These are phyloP conservation scores for Cicer arietinum DNA, from an alignment of 306 rosid species.

Conservation along the genomic window DNA sequence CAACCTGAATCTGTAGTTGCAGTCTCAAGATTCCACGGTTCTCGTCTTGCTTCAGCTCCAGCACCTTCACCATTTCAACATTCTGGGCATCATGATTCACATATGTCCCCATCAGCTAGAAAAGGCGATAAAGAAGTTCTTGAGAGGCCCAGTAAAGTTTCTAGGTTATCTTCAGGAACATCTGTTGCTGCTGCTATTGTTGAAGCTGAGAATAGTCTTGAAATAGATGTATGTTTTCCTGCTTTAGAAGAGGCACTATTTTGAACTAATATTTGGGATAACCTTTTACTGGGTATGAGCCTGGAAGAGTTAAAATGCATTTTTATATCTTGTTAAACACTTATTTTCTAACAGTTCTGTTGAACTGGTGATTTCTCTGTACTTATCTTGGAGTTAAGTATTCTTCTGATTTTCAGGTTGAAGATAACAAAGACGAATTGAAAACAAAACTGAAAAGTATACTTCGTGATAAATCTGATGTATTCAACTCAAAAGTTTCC, in stretches of 20 bases:
- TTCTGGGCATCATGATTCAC: constrained; percentile 46
- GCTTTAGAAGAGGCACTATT: constrained; percentile 53
- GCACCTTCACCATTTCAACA: constrained; percentile 74
- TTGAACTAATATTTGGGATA: constrained; percentile 51
- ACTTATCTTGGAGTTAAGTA: constrained; percentile 9
- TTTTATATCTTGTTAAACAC: constrained; percentile 1
- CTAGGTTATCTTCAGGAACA: constrained; percentile 61
- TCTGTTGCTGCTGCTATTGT: constrained; percentile 88
- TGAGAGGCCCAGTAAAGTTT: constrained; percentile 59
- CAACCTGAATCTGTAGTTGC: constrained; percentile 83
- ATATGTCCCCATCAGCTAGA: constrained; percentile 29
- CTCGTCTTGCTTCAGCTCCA: constrained; percentile 96
- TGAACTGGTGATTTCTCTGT: constrained; percentile 23
- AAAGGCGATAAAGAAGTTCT: constrained; percentile 45
- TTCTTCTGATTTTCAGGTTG: constrained; percentile 51
- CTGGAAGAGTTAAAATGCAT: constrained; percentile 45
- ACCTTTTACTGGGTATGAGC: constrained; percentile 55
- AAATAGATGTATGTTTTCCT: constrained; percentile 79
- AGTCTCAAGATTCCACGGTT: constrained; percentile 75
- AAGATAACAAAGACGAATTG: constrained; percentile 83
- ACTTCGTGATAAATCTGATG: constrained; percentile 90
- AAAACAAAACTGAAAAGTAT: constrained; percentile 76
- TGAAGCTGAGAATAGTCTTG: constrained; percentile 82
- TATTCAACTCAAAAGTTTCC: constrained; percentile 65
- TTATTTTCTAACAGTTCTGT: constrained; percentile 1